Conservation (phyloP, 352 stramenopile genomes). For the Globisporangium uncinulatum region DNA sequence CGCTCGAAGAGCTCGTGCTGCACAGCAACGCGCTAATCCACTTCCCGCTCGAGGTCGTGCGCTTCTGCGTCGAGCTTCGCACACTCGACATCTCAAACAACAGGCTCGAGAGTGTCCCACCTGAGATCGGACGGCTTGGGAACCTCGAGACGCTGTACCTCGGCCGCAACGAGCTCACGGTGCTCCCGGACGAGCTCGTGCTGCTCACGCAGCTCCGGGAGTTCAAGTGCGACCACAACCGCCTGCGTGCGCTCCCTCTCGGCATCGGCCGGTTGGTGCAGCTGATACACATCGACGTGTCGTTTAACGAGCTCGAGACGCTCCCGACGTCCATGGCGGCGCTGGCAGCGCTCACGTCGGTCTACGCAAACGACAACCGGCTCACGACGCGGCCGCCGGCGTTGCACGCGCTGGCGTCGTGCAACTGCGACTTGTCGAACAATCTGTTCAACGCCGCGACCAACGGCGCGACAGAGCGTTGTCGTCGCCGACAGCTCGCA, state of each 20-base stretch:
- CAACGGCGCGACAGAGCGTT: background rate
- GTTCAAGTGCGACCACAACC: constrained; percentile 34
- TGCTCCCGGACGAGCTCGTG: constrained; percentile 34
- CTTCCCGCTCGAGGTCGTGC: constrained; percentile 37
- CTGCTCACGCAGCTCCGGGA: constrained; percentile 27
- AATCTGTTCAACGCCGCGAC: constrained; percentile 41
- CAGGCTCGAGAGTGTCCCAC: constrained; percentile 29
- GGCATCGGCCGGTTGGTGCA: constrained; percentile 25
- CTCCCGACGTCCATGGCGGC: constrained; percentile 50
- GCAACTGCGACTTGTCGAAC: constrained; percentile 55
- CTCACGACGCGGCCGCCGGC: constrained; percentile 25
- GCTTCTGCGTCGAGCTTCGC: constrained; percentile 29
- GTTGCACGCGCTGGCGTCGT: constrained; percentile 15
- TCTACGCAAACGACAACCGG: constrained; percentile 46
- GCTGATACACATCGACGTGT: constrained; percentile 35
- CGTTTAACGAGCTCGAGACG: constrained; percentile 35
- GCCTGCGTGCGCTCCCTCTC: constrained; percentile 27
- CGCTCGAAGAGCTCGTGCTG: constrained; percentile 34
- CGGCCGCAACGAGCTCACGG: constrained; percentile 31
- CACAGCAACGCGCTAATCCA: constrained; percentile 25
- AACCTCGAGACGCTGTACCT: constrained; percentile 36
- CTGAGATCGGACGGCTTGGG: constrained; percentile 26
- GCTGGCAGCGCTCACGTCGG: constrained; percentile 24
- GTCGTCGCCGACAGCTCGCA: constrained; percentile 5
- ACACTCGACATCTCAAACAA: constrained; percentile 47